These are phyloP conservation scores for Arthroderma sp. DNA, from an alignment of 2,329 filamentous ascomycete species.

Conservation along the genomic window DNA sequence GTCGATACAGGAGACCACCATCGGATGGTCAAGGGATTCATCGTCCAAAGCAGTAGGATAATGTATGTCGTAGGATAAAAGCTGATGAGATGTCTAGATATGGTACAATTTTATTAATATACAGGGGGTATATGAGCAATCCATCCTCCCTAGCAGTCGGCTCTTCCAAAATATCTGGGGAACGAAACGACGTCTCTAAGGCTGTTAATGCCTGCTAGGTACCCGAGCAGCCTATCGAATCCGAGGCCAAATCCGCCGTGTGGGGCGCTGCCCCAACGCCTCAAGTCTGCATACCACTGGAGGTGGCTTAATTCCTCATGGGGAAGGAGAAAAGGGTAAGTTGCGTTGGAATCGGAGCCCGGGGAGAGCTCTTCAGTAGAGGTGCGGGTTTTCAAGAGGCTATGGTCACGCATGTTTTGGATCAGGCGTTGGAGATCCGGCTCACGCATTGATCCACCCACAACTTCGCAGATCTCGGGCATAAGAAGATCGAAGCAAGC, in stretches of 20 bases:
- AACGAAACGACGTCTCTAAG: conserved; percentile 79
- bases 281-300: conserved; percentile 78
- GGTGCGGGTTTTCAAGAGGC: conserved; percentile 36
- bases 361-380: conserved; percentile 9
- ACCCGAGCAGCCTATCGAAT: conserved; percentile 75
- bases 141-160: conserved; percentile 29
- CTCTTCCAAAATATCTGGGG: conserved; percentile 52
- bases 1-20: too few relatives aligned
- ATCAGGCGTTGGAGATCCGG: conserved; percentile 56
- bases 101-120: too few relatives aligned
- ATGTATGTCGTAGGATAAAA: too few relatives aligned
- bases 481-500: conserved; percentile 86
- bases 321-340: conserved; percentile 25
- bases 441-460: conserved; percentile 80
- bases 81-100: too few relatives aligned
- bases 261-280: conserved; percentile 79
- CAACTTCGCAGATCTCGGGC: conserved; percentile 73
- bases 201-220: conserved; percentile 67
- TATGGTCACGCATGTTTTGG: conserved; percentile 56
- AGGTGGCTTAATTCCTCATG: conserved; percentile 39
- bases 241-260: conserved; percentile 86
- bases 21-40: too few relatives aligned
- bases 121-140: too few relatives aligned
- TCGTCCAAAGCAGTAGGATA: too few relatives aligned
- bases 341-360: conserved; percentile 7